Base-by-base conservation (phyloP, 148 eudicot species). In the Simmondsia chinensis region DNA sequence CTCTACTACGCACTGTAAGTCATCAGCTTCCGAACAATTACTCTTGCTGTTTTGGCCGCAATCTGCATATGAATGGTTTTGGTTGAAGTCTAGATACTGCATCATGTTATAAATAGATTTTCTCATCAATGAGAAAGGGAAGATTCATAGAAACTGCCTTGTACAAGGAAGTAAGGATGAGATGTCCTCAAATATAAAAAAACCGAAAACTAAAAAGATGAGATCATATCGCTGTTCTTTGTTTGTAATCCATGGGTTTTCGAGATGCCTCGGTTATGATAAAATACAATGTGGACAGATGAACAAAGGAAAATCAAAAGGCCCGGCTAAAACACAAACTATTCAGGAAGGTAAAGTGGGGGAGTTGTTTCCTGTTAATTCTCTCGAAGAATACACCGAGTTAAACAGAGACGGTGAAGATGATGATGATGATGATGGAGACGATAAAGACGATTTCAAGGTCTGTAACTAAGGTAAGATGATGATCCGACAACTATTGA, bases 1-100 rank as follows among this genome's bases (percentile, higher is more conserved):
- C 74, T 16, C 47, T 91, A 35, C 47, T 91, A n/a, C 84, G 97
- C 26, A 64, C 83, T 36, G 97, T 91, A 75, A 76, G 88, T 45
- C 21, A 50, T 46, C 32, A 20, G 28, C 30, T 2, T 13, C 10
- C 10, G 1, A n/a, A n/a, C n/a, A n/a, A 18, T 49, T 33, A 10
- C 20, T 32, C 16, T 20, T 31, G 24, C 2, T n/a, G n/a, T n/a
- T n/a, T n/a, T n/a, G n/a, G n/a, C n/a, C n/a, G n/a, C n/a, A 21
- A 29, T 33, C 40, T 54, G 46, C 41, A n/a, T n/a, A n/a, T n/a
- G n/a, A n/a, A n/a, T n/a, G n/a, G n/a, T n/a, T n/a, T n/a, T n/a
- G n/a, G n/a, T n/a, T n/a, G n/a, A n/a, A n/a, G n/a, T n/a, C n/a
- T n/a, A n/a, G n/a, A n/a, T n/a, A n/a, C n/a, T n/a, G n/a, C n/a